Evolutionary conservation across 2,329 filamentous ascomycete genomes (phyloP).

Genomic region (Ophiocordyceps sinensis): DNA sequence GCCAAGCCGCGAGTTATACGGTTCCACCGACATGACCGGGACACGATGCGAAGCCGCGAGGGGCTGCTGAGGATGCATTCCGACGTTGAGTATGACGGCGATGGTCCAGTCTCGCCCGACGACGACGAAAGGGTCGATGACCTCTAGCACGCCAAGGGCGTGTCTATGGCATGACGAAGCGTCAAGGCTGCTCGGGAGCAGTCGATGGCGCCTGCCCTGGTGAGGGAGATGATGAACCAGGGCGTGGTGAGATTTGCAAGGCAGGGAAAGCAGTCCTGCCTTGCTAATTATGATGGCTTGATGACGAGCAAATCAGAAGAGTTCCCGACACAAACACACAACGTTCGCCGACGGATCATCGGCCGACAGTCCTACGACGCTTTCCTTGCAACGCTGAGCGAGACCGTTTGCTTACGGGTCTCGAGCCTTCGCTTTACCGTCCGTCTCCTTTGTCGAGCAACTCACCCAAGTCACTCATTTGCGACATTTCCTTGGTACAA

Average conservation of each 20-base stretch:
- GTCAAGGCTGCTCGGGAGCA: too few species aligned
- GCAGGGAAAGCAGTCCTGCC: background rate
- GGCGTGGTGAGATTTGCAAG: background rate
- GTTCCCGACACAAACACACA: background rate
- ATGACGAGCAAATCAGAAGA: constrained; percentile 8
- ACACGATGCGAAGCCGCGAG: constrained; percentile 36
- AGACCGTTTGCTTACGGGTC: background rate
- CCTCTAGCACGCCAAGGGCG: too few species aligned
- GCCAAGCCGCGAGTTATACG: constrained; percentile 44
- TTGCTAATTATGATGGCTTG: constrained; percentile 19
- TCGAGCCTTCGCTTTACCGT: constrained; percentile 1
- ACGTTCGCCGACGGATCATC: constrained; percentile 2
- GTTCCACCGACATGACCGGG: constrained; percentile 26
- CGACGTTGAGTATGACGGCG: constrained; percentile 8
- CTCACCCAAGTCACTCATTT: constrained; percentile 21
- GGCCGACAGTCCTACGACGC: constrained; percentile 1
- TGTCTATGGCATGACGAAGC: too few species aligned
- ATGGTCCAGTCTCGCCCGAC: constrained; percentile 3
- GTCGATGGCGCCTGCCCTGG: background rate
- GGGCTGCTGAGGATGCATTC: constrained; percentile 31
- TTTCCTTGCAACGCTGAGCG: constrained; percentile 2
- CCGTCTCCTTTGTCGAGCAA: constrained; percentile 1
- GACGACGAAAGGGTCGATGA: too few species aligned
- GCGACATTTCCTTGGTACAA: constrained; percentile 13
- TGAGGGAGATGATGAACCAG: background rate